A percentile compares a stretch with the other conserved stretches of the same genome.
These are phyloP conservation scores for Starmerella geochares DNA, from an alignment of 805 yeast species.

Conservation along the genomic window DNA sequence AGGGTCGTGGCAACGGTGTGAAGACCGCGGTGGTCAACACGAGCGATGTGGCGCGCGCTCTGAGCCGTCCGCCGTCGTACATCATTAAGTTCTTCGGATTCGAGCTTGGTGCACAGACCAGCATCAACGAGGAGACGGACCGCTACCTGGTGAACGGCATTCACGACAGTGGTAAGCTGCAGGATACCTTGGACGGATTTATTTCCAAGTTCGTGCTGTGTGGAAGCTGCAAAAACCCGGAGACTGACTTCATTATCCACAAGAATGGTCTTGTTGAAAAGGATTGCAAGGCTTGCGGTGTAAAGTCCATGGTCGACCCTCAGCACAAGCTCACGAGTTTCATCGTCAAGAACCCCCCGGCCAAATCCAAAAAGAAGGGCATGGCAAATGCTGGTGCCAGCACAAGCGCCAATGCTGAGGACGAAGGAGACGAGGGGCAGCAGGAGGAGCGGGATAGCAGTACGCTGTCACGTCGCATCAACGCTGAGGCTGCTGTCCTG, in stretches of 20 bases:
- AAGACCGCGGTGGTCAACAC: slow-evolving; percentile 87
- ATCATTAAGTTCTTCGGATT: slow-evolving; percentile 90
- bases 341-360: slow-evolving; percentile 78
- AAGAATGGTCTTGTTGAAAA: slow-evolving; percentile 66
- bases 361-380: slow-evolving; percentile 51
- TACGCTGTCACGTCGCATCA: slow-evolving; percentile 64
- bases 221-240: slow-evolving; percentile 93
- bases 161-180: slow-evolving; percentile 81
- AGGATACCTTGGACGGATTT: slow-evolving; percentile 89
- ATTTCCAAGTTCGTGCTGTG: slow-evolving; percentile 87
- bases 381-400: slow-evolving; percentile 63
- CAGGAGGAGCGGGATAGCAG: slow-evolving; percentile 52
- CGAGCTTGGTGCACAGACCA: slow-evolving; percentile 94
- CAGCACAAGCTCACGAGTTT: slow-evolving; percentile 79
- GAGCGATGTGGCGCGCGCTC: slow-evolving; percentile 85
- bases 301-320: slow-evolving; percentile 70
- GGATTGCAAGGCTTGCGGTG: slow-evolving; percentile 98
- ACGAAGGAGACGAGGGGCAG: slow-evolving; percentile 27
- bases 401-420: slow-evolving; percentile 26
- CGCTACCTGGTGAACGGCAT: slow-evolving; percentile 90
- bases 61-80: slow-evolving; percentile 86
- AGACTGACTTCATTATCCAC: slow-evolving; percentile 78
- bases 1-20: slow-evolving; percentile 99
- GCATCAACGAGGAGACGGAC: slow-evolving; percentile 66
- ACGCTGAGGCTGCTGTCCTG: slow-evolving; percentile 70